A percentile compares a stretch with the other conserved stretches of the same genome.
These are phyloP conservation scores for Solanum paucissectum DNA, from an alignment of 257 asterid genomes.

Conservation along the genomic window DNA sequence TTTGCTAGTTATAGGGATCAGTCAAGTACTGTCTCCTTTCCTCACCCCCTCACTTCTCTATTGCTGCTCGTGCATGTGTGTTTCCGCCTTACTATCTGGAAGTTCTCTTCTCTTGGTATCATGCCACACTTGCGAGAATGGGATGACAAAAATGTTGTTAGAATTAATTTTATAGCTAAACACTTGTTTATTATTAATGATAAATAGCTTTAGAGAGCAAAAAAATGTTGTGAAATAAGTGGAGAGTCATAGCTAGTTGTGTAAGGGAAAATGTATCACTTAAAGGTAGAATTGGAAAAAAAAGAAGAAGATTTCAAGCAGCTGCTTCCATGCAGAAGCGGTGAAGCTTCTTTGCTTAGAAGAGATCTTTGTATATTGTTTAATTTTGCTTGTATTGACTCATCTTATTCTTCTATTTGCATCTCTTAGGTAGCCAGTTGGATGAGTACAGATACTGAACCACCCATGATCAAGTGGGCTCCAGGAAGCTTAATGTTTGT, in stretches of 20 bases:
- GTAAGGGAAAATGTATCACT: neutral
- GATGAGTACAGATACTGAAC: conserved; percentile 84
- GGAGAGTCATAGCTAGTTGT: neutral
- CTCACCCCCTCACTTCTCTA: neutral
- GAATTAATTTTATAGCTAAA: neutral
- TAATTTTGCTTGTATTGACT: neutral
- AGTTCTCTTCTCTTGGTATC: neutral
- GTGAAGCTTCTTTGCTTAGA: neutral
- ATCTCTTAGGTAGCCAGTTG: conserved; percentile 76
- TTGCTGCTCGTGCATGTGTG: neutral
- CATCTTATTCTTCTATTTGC: neutral
- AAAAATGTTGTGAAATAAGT: neutral
- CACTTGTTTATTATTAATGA: neutral
- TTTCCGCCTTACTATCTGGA: neutral
- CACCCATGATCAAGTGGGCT: conserved; percentile 91
- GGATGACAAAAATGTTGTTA: neutral
- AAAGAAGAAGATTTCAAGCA: neutral
- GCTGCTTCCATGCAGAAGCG: neutral
- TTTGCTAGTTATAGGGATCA: neutral
- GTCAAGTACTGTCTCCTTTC: neutral
- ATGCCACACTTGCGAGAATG: neutral
- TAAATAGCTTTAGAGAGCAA: neutral
- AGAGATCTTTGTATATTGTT: neutral
- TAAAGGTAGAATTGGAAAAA: neutral
- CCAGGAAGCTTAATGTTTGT: conserved; percentile 92